Conservation (phyloP, 1,284 basidiomycete species). For the Ceratobasidium sp. region DNA sequence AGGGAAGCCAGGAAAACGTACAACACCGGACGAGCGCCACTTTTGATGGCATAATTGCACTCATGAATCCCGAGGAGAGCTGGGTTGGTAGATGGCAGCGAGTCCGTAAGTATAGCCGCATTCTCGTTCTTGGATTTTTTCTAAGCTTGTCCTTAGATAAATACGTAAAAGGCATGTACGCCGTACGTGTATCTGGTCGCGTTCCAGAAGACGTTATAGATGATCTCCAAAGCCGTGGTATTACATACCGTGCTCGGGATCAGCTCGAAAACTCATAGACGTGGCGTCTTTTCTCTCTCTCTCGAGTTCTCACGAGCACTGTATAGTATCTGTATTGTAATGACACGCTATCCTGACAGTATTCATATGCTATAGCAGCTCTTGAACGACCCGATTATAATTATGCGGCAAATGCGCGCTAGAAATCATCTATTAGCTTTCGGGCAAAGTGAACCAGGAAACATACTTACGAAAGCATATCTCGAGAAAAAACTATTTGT, state of each 20-base stretch:
- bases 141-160: constrained; percentile 63
- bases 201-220: constrained; percentile 86
- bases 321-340: constrained; percentile 22
- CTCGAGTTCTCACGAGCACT: not conserved
- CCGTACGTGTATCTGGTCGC: constrained; percentile 84
- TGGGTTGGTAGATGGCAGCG: constrained; percentile 97
- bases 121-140: not conserved
- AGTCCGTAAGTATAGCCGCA: constrained; percentile 65
- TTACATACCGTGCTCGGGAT: constrained; percentile 81
- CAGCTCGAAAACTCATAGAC: constrained; percentile 50
- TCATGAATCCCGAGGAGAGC: constrained; percentile 86
- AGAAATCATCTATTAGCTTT: constrained; percentile 7
- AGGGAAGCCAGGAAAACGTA: constrained; percentile 84
- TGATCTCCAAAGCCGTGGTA: constrained; percentile 74
- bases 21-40: constrained; percentile 89
- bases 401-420: constrained; percentile 72
- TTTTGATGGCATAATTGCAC: constrained; percentile 92
- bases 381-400: constrained; percentile 70
- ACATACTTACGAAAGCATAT: constrained; percentile 71
- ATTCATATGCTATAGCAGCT: constrained; percentile 53
- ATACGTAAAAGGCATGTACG: constrained; percentile 86
- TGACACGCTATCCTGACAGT: not conserved
- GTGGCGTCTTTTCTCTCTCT: not conserved
- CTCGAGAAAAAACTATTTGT: constrained; percentile 79
- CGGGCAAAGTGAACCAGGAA: not conserved